Base-by-base conservation (phyloP, 257 asterid genomes). In the Solanum clarkiae region DNA sequence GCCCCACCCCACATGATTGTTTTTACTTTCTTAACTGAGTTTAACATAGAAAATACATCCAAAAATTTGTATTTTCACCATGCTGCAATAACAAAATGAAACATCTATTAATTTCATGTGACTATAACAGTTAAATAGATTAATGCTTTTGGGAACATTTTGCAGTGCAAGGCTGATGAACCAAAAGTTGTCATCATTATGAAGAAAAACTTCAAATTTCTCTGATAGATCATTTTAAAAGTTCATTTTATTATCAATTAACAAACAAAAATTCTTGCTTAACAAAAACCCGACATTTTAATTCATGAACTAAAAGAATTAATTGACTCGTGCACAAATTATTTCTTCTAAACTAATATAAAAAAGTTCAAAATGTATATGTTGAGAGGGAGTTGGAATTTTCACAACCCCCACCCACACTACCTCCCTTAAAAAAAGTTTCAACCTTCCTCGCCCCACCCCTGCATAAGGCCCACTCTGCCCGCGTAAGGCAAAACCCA, bases 21-120 rank as follows among this genome's bases (percentile, higher is more conserved):
- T 2, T n/a, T 59, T 10, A 1, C 29, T 59, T 59, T 59, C 66
- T 18, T 57, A 59, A n/a, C 66, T 59, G 6, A 9, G 66, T 59
- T 59, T 59, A 13, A 59, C 29, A 4, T n/a, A 4, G 8, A 56
- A 55, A 15, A 17, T 16, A 7, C 1, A 53, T 8, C 3, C 11
- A 8, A 45, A 45, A 45, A 45, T 8, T 57, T n/a, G 66, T 60
- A 86, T 84, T 75, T 63, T 87, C 68, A 62, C 81, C 90, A 84
- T 88, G 87, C 88, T 88, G 83, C 53, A 86, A 84, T 26, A 60
- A 57, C 11, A 40, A 77, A 77, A 15, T 14, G 63, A 16, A 16
- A 15, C 44, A 56, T n/a, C 12, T 62, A 44, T 10, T 82, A 24
- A 24, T 59, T 47, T n/a, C 44, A 4, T 10, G 74, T 3, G 11